phyloP scores from a whole-genome alignment of 306 rosid genomes.

The Cajanus cajan region DNA sequence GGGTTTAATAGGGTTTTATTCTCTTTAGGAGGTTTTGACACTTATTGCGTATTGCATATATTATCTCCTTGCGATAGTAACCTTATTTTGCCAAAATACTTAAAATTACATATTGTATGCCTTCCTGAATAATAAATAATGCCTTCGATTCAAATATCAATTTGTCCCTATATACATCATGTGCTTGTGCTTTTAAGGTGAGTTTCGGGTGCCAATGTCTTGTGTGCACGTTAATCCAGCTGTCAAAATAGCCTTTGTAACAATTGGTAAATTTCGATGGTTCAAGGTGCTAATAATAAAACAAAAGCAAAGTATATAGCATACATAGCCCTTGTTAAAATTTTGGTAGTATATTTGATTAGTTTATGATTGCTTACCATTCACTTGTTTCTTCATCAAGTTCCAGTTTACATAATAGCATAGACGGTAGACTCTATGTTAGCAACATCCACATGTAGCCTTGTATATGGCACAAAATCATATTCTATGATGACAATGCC shows the following conservation, averaged over 20 bases:
- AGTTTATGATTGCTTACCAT: conserved; percentile 19
- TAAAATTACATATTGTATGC: too few relatives aligned
- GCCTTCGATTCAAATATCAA: too few relatives aligned
- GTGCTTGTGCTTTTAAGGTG: too few relatives aligned
- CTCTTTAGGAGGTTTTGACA: too few relatives aligned
- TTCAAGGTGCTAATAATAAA: conserved; percentile 44
- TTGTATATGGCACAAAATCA: conserved; percentile 56
- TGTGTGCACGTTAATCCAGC: conserved; percentile 92
- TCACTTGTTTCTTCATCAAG: conserved; percentile 42
- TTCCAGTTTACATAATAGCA: conserved; percentile 59
- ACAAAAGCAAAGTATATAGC: neutral
- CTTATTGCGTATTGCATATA: too few relatives aligned
- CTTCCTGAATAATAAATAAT: too few relatives aligned
- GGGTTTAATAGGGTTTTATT: too few relatives aligned
- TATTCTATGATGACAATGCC: conserved; percentile 62
- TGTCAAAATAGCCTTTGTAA: conserved; percentile 76
- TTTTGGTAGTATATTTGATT: neutral
- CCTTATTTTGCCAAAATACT: too few relatives aligned
- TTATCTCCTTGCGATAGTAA: too few relatives aligned
- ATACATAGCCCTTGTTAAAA: neutral
- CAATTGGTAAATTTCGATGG: conserved; percentile 80
- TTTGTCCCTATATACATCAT: too few relatives aligned
- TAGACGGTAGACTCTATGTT: conserved; percentile 63
- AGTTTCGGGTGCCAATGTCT: conserved; percentile 68
- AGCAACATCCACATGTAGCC: conserved; percentile 62